Evolutionary conservation across 148 eudicot species (phyloP).

Genomic region (Arctostaphylos glauca): DNA sequence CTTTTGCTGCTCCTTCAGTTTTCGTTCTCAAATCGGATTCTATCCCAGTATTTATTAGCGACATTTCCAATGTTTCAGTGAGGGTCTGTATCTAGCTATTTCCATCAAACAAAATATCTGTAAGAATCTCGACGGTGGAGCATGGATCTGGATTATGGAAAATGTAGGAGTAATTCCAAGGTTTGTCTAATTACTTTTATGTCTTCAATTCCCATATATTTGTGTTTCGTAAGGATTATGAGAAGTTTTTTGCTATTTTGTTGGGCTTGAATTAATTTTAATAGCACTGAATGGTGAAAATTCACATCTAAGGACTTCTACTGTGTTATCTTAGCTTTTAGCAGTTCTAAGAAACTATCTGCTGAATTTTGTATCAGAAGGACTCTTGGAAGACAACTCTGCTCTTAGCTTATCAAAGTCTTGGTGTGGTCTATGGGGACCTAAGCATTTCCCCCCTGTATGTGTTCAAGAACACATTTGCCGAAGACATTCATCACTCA

Average conservation of each 20-base stretch:
- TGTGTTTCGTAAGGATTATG: background rate
- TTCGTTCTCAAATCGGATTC: background rate
- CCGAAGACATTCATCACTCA: conserved; percentile 84
- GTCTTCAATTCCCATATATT: background rate
- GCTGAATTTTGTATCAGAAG: conserved; percentile 38
- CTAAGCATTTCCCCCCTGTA: conserved; percentile 87
- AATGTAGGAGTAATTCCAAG: conserved; percentile 52
- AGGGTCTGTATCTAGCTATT: conserved; percentile 17
- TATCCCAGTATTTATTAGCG: background rate
- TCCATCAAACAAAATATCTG: background rate
- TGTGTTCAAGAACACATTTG: conserved; percentile 87
- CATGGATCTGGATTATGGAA: conserved; percentile 52
- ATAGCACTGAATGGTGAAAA: background rate
- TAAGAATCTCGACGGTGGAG: conserved; percentile 20
- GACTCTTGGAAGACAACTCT: conserved; percentile 69
- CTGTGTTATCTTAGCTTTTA: background rate
- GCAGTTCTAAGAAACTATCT: background rate
- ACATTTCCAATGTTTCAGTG: conserved; percentile 23
- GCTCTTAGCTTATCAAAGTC: conserved; percentile 82
- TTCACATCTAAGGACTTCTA: background rate
- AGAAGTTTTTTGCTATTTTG: conserved; percentile 6
- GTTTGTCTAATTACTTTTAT: conserved; percentile 24
- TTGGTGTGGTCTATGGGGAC: conserved; percentile 94
- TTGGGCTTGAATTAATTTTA: background rate
- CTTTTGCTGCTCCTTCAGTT: conserved; percentile 11